Percentiles rank a stretch among this genome's conserved stretches.
These are phyloP conservation scores for Pyrenophora graminea DNA, from an alignment of 2,329 filamentous ascomycete genomes.

Conservation along the genomic window DNA sequence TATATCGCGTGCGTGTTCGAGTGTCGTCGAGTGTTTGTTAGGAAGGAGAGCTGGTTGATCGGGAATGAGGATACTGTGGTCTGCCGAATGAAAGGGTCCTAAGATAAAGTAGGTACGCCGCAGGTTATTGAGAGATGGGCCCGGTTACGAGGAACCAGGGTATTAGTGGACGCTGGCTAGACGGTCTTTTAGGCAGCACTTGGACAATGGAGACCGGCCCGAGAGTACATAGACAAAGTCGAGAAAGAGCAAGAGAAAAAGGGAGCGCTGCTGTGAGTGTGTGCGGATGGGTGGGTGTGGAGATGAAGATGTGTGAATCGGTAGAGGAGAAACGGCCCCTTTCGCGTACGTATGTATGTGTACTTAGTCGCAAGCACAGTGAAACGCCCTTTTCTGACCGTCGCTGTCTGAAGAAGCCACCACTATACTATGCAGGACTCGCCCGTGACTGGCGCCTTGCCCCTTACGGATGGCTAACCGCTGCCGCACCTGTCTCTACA, in stretches of 20 bases:
- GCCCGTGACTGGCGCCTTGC: constrained; percentile 2
- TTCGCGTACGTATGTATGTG: no score
- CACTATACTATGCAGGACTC: neutral
- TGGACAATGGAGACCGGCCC: neutral
- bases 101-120: neutral
- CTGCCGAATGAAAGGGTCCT: constrained; percentile 9
- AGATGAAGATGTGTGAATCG: neutral
- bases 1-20: constrained; percentile 9
- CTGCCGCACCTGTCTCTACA: constrained; percentile 1
- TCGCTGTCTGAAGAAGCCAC: constrained; percentile 2
- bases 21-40: neutral
- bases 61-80: constrained; percentile 16
- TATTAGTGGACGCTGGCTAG: neutral
- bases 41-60: no score
- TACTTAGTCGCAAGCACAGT: neutral
- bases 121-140: constrained; percentile 24
- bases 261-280: neutral
- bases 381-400: constrained; percentile 14
- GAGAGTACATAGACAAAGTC: neutral
- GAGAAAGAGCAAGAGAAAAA: neutral
- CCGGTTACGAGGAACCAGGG: constrained; percentile 9
- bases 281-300: no score
- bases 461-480: constrained; percentile 4
- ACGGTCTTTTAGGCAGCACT: neutral
- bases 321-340: no score